A percentile compares a stretch with the other conserved stretches of the same genome.
Evolutionary conservation across 2,329 filamentous ascomycete genomes (phyloP).

Genomic region (Penicillium digitatum): DNA sequence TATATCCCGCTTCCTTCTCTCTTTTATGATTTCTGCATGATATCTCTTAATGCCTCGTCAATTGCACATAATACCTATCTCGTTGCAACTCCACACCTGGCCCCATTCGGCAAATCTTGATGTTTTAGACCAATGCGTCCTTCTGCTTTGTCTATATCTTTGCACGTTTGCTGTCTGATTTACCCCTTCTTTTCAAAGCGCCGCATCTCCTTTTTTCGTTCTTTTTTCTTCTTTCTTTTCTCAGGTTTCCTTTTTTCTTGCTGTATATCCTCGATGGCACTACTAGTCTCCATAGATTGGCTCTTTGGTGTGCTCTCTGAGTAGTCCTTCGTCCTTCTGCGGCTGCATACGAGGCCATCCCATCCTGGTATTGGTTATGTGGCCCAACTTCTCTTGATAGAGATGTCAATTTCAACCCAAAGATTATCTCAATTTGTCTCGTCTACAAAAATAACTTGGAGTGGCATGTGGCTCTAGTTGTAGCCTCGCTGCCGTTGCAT

Average conservation of each 20-base stretch:
- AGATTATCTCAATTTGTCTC: background rate
- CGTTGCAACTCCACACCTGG: conserved; percentile 12
- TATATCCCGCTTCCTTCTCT: conserved; percentile 10
- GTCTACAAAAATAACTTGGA: background rate
- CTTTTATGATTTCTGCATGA: conserved; percentile 15
- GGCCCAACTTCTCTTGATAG: conserved; percentile 11
- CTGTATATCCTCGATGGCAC: conserved; percentile 3
- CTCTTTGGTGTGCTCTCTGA: conserved; percentile 8
- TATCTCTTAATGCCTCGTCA: conserved; percentile 7
- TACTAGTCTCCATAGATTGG: conserved; percentile 1
- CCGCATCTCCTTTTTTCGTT: background rate
- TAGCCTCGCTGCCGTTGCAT: background rate
- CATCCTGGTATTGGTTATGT: conserved; percentile 4
- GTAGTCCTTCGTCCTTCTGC: conserved; percentile 1
- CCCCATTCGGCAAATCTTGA: conserved; percentile 15
- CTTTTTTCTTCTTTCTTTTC: background rate
- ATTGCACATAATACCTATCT: conserved; percentile 25
- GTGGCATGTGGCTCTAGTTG: background rate
- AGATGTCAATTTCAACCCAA: conserved; percentile 15
- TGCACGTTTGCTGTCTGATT: background rate
- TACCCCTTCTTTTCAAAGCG: background rate
- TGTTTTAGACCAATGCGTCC: conserved; percentile 1
- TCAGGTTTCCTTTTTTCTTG: background rate
- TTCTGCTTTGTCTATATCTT: conserved; percentile 15
- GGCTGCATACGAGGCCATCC: conserved; percentile 12